These are phyloP conservation scores for Mesotaenium endlicherianum DNA, from an alignment of 139 green algal species.

Conservation along the genomic window DNA sequence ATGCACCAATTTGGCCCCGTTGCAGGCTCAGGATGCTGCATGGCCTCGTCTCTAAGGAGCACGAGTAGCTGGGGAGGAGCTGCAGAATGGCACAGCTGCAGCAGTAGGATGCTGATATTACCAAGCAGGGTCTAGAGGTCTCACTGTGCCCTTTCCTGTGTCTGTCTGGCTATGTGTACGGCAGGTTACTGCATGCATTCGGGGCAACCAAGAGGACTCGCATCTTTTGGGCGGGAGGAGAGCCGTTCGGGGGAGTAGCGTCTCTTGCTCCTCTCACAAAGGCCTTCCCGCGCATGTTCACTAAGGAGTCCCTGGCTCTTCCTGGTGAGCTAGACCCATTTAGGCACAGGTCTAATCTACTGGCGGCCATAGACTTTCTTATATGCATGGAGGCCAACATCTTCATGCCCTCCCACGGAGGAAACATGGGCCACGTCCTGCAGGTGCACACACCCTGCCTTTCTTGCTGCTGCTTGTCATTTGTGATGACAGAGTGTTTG, in stretches of 20 bases:
- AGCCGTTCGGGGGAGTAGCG: conserved; percentile 9
- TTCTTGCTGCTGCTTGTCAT: not conserved
- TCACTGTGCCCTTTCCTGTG: too few species aligned
- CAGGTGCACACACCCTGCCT: conserved; percentile 9
- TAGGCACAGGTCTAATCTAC: not conserved
- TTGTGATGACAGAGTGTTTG: not conserved
- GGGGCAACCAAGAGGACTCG: conserved; percentile 28
- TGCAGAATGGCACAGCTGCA: too few species aligned
- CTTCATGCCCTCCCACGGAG: conserved; percentile 36
- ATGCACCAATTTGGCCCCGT: too few species aligned
- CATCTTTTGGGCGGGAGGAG: conserved; percentile 27
- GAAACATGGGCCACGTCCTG: conserved; percentile 35
- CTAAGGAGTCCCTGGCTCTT: conserved; percentile 10
- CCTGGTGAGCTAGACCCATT: conserved; percentile 1
- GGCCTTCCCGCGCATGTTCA: conserved; percentile 17
- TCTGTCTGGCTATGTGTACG: too few species aligned
- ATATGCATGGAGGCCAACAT: not conserved
- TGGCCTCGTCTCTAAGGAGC: too few species aligned
- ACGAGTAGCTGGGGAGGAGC: too few species aligned
- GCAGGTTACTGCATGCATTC: conserved; percentile 25
- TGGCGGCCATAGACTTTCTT: conserved; percentile 28
- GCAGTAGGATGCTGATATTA: too few species aligned
- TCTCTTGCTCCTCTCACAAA: conserved; percentile 1
- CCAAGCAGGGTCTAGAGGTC: too few species aligned
- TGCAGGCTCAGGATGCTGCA: too few species aligned